Conservation (phyloP, 768 basidiomycete genomes). For the Hericium erinaceus region DNA sequence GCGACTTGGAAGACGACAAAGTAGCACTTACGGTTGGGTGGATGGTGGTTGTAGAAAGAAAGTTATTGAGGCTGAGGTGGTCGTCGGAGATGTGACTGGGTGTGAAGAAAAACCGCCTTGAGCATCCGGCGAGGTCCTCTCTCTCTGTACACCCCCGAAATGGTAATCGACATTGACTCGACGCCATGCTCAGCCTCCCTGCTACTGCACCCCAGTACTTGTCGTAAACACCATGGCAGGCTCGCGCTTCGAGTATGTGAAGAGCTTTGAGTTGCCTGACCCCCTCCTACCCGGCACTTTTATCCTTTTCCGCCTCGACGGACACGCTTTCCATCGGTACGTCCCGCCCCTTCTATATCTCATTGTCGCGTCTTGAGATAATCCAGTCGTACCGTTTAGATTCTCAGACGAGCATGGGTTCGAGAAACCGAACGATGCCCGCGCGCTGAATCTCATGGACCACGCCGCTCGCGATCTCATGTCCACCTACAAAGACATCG, state of each 20-base stretch:
- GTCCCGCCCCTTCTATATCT: slow-evolving; percentile 5
- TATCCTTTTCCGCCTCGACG: slow-evolving; percentile 83
- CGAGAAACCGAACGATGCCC: slow-evolving; percentile 83
- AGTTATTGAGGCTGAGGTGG: neutral
- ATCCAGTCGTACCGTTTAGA: slow-evolving; percentile 27
- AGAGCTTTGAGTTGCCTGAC: slow-evolving; percentile 84
- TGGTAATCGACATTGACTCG: neutral
- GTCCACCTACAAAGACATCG: slow-evolving; percentile 74
- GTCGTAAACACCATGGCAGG: slow-evolving; percentile 64
- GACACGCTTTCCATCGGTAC: slow-evolving; percentile 89
- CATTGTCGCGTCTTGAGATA: neutral
- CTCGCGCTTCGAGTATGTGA: slow-evolving; percentile 88
- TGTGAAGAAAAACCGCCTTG: neutral
- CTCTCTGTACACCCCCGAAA: neutral
- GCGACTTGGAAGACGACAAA: neutral
- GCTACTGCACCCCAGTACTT: neutral
- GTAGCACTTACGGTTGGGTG: neutral
- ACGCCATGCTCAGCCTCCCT: too few relatives aligned
- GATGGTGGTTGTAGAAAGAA: neutral
- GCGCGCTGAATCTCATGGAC: slow-evolving; percentile 88
- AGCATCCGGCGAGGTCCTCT: neutral
- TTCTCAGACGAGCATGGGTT: slow-evolving; percentile 82
- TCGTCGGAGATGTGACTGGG: neutral
- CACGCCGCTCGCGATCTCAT: slow-evolving; percentile 75
- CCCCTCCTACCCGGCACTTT: slow-evolving; percentile 75